phyloP scores from a whole-genome alignment of 1,139 yeast genomes.

The Hyphopichia wangnamkhiaoensis region DNA sequence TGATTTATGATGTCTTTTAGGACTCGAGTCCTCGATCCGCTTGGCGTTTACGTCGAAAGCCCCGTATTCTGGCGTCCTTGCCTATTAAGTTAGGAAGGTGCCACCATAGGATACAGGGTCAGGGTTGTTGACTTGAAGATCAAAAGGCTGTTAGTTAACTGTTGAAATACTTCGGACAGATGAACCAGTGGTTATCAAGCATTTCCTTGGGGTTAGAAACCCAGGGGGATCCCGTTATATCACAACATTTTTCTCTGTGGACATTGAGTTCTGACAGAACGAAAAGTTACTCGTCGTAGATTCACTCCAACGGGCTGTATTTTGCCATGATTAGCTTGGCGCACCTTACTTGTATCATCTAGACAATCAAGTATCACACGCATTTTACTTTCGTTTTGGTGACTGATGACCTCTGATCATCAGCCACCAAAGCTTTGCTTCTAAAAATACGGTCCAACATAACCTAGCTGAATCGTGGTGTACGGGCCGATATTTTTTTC shows the following conservation, averaged over 20 bases:
- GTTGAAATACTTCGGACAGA: slow-evolving; percentile 51
- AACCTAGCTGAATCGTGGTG: too few relatives aligned
- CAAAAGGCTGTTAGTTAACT: slow-evolving; percentile 29
- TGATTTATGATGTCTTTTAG: slow-evolving; percentile 8
- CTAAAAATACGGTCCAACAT: too few relatives aligned
- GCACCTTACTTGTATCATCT: too few relatives aligned
- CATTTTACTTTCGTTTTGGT: too few relatives aligned
- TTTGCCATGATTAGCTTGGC: too few relatives aligned
- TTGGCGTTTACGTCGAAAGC: slow-evolving; percentile 15
- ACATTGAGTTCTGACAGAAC: too few relatives aligned
- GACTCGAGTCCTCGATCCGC: slow-evolving; percentile 8
- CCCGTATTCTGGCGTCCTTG: slow-evolving; percentile 27
- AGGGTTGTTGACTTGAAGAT: slow-evolving; percentile 12
- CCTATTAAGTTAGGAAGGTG: slow-evolving; percentile 56
- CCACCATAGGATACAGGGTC: slow-evolving; percentile 15
- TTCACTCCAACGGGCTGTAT: too few relatives aligned
- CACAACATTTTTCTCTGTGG: slow-evolving; percentile 42
- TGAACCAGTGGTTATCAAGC: slow-evolving; percentile 47
- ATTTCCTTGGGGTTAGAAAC: slow-evolving; percentile 43
- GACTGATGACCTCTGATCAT: too few relatives aligned
- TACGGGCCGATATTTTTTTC: too few relatives aligned
- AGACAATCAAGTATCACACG: too few relatives aligned
- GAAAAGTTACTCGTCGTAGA: too few relatives aligned
- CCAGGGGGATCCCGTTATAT: slow-evolving; percentile 58
- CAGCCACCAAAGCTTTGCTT: too few relatives aligned